Base-by-base conservation (phyloP, 805 yeast genomes). In the Sugiyamaella lignohabitans region DNA sequence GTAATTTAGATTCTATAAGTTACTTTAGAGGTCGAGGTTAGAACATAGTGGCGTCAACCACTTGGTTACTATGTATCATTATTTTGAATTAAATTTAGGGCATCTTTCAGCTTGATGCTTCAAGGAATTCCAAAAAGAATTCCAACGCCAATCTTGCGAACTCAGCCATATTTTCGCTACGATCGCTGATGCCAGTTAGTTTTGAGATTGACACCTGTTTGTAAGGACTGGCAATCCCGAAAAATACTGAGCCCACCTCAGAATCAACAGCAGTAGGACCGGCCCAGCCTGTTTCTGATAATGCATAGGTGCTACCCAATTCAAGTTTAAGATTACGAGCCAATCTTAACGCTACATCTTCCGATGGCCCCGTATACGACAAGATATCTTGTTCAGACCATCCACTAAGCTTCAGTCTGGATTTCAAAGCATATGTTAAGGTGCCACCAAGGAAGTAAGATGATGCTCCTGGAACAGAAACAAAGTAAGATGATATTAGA, bases 201-300 rank as follows among this genome's bases (percentile, higher is more conserved):
- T 59, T 54, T 29, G 67, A 62, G 39, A 65, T 61, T 14, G 84
- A 73, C 5, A 64, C 64, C 47, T 80, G 80, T 27, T 36, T 44
- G 14, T 18, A n/a, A 0, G 91, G 87, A 1, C 88, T 85, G 23
- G 80, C 72, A 32, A 85, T 68, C 1, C 88, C 95, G 40, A 86
- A 61, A 58, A 72, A 87, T 0, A 82, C 91, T 1, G 79, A 75
- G 3, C 95, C 95, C 1, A 48, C 63, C 50, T 56, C 63, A 3
- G 43, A 40, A 4, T 42, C 50, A 62, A 79, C 60, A 64, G 72
- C 38, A 63, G 68, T 55, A 19, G 51, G 55, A 14, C 61, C 58
- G 0, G 96, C 95, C 70, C 84, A 82, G 1, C 95, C 96, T 1
- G 93, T 82, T 62, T 87, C 96, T 1, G 89, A 81, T 17, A 87